Conservation (phyloP, 192 early-diverging fungal species). For the Coemansia sp. region DNA sequence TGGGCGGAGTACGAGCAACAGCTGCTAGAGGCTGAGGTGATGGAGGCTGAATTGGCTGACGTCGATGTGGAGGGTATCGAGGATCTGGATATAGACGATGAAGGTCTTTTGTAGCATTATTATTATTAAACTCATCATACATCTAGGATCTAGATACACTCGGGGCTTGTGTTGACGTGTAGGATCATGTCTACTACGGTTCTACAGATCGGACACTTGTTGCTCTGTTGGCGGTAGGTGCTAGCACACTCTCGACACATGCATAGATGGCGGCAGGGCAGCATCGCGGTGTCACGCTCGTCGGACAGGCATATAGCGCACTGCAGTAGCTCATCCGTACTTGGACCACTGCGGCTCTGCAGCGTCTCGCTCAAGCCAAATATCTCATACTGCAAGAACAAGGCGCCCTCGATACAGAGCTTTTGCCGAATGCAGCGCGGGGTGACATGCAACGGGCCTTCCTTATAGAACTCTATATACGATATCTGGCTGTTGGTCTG, state of each 20-base stretch:
- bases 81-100: background rate
- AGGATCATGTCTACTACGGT: constrained; percentile 48
- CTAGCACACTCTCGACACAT: constrained; percentile 77
- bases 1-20: constrained; percentile 47
- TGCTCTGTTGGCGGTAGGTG: constrained; percentile 60
- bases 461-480: constrained; percentile 46
- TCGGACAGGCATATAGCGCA: constrained; percentile 82
- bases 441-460: constrained; percentile 28
- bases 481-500: constrained; percentile 39
- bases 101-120: background rate
- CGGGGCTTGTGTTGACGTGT: constrained; percentile 27
- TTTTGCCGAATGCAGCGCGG: constrained; percentile 54
- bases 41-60: constrained; percentile 38
- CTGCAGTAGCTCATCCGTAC: constrained; percentile 57
- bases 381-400: constrained; percentile 49
- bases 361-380: constrained; percentile 44
- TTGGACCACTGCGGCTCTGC: constrained; percentile 5
- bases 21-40: constrained; percentile 41
- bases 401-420: constrained; percentile 29
- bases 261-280: constrained; percentile 85
- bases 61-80: constrained; percentile 11
- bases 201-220: constrained; percentile 56
- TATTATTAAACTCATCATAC: background rate
- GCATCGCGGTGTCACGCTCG: constrained; percentile 69
- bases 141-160: background rate